Evolutionary conservation across 2,329 filamentous ascomycete species (phyloP), one percentile per base, ranked within the genome.

Genomic region (Pseudocercospora eumusae): DNA sequence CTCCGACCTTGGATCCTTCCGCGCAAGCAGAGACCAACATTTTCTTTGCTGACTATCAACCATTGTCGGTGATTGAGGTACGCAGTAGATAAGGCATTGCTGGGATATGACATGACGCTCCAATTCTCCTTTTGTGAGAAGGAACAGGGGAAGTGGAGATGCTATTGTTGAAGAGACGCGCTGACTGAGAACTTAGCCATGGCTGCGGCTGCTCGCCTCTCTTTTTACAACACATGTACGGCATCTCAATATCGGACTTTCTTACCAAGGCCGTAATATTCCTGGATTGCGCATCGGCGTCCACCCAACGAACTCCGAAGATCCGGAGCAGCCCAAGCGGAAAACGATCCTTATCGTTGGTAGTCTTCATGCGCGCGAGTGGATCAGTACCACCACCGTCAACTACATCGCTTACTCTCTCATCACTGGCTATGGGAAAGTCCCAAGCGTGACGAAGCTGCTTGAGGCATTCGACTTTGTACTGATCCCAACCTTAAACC

Each of bases 11-110:
- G 11, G 27, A 69, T 70, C 68, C 59, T 27, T 33, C 62, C 20
- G 59, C 60, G 7, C 61, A 52, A n/a, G 64, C 63, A 45, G 65
- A 68, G 54, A 61, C 65, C 56, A 91, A 92, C 71, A 81, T 96
- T 42, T 98, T 97, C 79, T 98, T 99, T 78, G 85, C 86, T 56
- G 87, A 97, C 72, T 99, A 97, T 75, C 95, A 97, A 72, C 92
- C 93, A 1, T 81, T 96, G 21, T 87, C 89, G 2, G 92, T 91
- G 50, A 90, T 96, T 61, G 80, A 85, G 52, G 52, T 54, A 40
- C 18, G 52, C 40, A 9, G 11, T 4, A 40, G 52, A 27, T n/a
- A 18, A 47, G 20, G 10, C 18, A 3, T 31, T 1, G 21, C 15
- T 25, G 15, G 11, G 3, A 18, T 18, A 28, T 8, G 13, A 1